Evolutionary conservation across 2,329 filamentous ascomycete genomes (phyloP).

Genomic region (Stromatinia cepivora): DNA sequence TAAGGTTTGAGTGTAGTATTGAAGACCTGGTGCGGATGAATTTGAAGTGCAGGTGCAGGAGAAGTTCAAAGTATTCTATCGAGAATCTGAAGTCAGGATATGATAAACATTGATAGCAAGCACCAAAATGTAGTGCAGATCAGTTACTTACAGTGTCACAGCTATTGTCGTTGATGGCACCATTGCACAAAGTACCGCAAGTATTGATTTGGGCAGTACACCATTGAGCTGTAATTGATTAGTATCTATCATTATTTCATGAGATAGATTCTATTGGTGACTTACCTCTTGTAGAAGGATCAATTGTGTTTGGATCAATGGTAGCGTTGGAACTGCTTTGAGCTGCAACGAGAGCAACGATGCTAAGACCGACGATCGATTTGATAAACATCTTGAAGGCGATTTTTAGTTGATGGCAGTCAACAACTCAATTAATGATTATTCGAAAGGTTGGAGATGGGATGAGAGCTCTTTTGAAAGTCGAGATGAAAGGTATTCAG

Average conservation of each 20-base stretch:
- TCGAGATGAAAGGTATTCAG: not conserved
- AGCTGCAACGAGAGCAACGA: slow-evolving; percentile 34
- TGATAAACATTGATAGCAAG: slow-evolving; percentile 17
- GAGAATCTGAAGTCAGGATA: not conserved
- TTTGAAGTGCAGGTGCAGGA: slow-evolving; percentile 56
- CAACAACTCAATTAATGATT: not conserved
- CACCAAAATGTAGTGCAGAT: not conserved
- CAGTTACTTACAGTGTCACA: slow-evolving; percentile 56
- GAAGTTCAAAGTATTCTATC: slow-evolving; percentile 52
- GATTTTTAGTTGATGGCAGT: not conserved
- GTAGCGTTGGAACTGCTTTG: slow-evolving; percentile 31
- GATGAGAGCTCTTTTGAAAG: not conserved
- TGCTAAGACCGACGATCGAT: slow-evolving; percentile 35
- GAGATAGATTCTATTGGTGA: not conserved
- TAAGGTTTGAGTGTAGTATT: slow-evolving; percentile 57
- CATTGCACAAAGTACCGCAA: slow-evolving; percentile 60
- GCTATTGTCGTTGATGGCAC: slow-evolving; percentile 49
- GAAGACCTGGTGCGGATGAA: slow-evolving; percentile 54
- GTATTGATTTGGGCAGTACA: slow-evolving; percentile 59
- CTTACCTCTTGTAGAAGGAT: slow-evolving; percentile 32
- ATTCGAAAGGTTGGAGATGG: not conserved
- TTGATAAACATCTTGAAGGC: slow-evolving; percentile 37
- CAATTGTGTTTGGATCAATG: slow-evolving; percentile 34
- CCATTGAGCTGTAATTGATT: slow-evolving; percentile 49
- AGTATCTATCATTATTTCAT: slow-evolving; percentile 22